Evolutionary conservation across 2,329 filamentous ascomycete genomes (phyloP), one percentile per base, ranked within the genome.

Genomic region (Aspergillus sp.): DNA sequence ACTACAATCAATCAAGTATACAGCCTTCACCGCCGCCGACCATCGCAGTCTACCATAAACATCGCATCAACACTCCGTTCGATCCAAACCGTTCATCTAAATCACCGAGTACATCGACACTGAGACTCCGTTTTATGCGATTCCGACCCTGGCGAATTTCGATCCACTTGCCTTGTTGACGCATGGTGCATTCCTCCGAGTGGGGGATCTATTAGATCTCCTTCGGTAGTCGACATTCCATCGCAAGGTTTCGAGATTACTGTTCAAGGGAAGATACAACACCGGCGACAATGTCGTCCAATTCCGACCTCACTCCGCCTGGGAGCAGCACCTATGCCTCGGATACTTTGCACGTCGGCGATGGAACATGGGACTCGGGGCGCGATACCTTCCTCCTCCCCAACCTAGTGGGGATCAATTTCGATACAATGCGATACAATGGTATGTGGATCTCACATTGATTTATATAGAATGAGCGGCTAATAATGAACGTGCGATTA

Each of bases 401-500:
- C 42, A 86, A 86, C 61, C 66, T 87, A 50, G 78, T 84, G 69
- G 84, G 84, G 16, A 63, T 86, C 34, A 87, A 87, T 64, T 85
- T 86, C 67, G 83, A 79, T 45, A 87, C 84, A 3, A 87, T 84
- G 78, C 80, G 78, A 68, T 86, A 86, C 70, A 87, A 87, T 75
- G 84, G 82, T 85, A 64, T 58, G 73, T 64, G 19, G 16, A 10
- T 5, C 3, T 11, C 34, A 36, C 19, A 25, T 19, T 29, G 10
- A 13, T 31, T 13, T n/a, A 31, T 38, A 7, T 2, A 23, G 9
- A n/a, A 9, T 25, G 16, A 13, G 2, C 11, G 41, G 19, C 23
- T 42, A 43, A 29, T 13, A 38, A 38, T 4, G 2, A 29, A 32
- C 54, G 60, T 55, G 45, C 29, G 23, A 54, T 43, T 46, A 85